Base-by-base conservation (phyloP, 306 rosid species). In the Geum urbanum region DNA sequence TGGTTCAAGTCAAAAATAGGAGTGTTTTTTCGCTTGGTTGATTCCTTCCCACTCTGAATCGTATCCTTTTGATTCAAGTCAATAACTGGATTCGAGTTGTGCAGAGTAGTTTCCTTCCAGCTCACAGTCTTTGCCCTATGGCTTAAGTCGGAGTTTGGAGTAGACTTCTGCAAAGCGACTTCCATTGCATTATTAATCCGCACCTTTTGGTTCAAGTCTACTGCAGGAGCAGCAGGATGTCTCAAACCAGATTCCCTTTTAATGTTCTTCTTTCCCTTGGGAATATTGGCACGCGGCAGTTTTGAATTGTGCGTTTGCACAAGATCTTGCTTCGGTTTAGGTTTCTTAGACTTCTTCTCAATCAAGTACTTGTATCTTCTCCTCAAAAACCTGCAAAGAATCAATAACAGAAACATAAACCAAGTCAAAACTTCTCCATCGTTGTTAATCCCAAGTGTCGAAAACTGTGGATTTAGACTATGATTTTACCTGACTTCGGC, bases 1-100 rank as follows among this genome's bases (percentile, higher is more conserved):
- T 95, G 92, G 92, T 95, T 95, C 91, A 95, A 82, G 84, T 95
- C 97, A 2, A 94, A 90, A 79, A 79, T 68, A 7, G 88, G 96
- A 77, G 53, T 55, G 15, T 0, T 69, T 12, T 69, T 69, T 44
- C 86, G 79, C 87, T 83, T 85, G 13, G 83, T 13, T 8, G 86
- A 78, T 72, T 87, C 98, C 76, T 82, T 88, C 53, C 87, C 86
- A 63, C 76, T 78, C 43, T 72, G 82, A 73, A 82, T 76, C 77
- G 83, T 77, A 48, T 87, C 96, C 79, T 82, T 87, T 75, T 82
- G 87, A 53, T 86, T 82, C 74, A 81, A 75, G 78, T 88, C 96
- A 35, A 85, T 72, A 48, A 62, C 43, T 11, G 84, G 88, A 14
- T 78, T 73, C 9, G 79, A 69, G 67, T 51, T 70, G 12, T 64